These are phyloP conservation scores for Beauveria rudraprayagi DNA, from an alignment of 2,329 filamentous ascomycete genomes.

Conservation along the genomic window DNA sequence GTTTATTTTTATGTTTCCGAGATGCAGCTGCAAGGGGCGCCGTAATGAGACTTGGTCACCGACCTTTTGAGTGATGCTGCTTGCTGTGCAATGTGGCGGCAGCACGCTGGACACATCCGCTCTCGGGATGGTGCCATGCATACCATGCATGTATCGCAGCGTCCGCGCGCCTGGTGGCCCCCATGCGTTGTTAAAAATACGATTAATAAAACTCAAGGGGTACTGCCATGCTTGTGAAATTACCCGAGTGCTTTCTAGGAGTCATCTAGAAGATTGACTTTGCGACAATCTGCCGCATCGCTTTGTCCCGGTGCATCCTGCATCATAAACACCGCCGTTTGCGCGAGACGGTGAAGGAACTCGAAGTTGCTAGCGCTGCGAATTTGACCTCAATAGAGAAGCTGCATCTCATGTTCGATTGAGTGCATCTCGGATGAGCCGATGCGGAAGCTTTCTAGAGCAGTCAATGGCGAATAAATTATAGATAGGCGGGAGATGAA, in stretches of 20 bases:
- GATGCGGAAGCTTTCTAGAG: too few species aligned
- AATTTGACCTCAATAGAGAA: background rate
- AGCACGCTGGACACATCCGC: background rate
- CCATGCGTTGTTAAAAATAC: background rate
- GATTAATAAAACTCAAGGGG: too few species aligned
- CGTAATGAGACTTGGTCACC: background rate
- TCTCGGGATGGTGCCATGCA: slow-evolving; percentile 1
- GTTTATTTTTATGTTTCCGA: background rate
- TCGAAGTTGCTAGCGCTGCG: background rate
- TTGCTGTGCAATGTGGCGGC: too few species aligned
- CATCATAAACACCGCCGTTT: background rate
- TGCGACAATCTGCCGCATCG: background rate
- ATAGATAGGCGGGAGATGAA: too few species aligned
- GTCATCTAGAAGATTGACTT: background rate
- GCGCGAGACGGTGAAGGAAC: background rate
- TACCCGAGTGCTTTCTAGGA: background rate
- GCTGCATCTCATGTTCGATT: too few species aligned
- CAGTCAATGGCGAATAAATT: too few species aligned
- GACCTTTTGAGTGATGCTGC: background rate
- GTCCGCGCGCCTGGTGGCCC: background rate
- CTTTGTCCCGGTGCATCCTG: background rate
- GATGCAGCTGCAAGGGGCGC: too few species aligned
- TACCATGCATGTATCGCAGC: background rate
- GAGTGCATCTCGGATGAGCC: too few species aligned
- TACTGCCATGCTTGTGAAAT: background rate